Evolutionary conservation across 164 flowering plant species (phyloP).

Genomic region (Tinospora cordifolia): DNA sequence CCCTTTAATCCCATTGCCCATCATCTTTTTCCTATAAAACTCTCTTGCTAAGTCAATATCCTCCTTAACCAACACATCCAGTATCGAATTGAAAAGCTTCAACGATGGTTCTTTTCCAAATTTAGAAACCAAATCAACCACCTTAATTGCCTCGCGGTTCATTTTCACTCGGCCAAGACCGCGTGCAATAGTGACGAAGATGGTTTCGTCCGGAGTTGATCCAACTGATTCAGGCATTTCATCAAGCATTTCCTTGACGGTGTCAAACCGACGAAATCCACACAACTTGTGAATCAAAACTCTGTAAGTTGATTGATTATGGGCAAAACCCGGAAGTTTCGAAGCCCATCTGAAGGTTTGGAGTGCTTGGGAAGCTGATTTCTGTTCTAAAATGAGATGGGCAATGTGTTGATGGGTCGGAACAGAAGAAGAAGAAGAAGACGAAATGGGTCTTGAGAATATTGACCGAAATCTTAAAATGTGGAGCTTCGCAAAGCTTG

Average conservation of each 20-base stretch:
- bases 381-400: constrained; percentile 61
- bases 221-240: constrained; percentile 71
- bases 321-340: constrained; percentile 48
- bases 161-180: constrained; percentile 54
- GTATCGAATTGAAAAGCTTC: constrained; percentile 63
- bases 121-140: constrained; percentile 42
- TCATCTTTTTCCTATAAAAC: constrained; percentile 73
- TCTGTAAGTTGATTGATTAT: constrained; percentile 63
- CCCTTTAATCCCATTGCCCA: constrained; percentile 57
- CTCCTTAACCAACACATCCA: constrained; percentile 76
- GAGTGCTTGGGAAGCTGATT: constrained; percentile 50
- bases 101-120: constrained; percentile 45
- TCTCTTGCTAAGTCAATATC: constrained; percentile 78
- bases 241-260: constrained; percentile 52
- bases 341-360: constrained; percentile 85
- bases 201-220: constrained; percentile 57
- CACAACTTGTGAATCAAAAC: constrained; percentile 72
- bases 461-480: neutral
- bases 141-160: constrained; percentile 38
- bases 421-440: constrained; percentile 24
- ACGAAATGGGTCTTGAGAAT: constrained; percentile 18
- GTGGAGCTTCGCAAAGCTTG: constrained; percentile 1
- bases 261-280: constrained; percentile 51
- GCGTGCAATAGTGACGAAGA: constrained; percentile 58
- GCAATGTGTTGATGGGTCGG: constrained; percentile 58